Base-by-base conservation (phyloP, 345 rosid genomes). In the Lepidium didymum region DNA sequence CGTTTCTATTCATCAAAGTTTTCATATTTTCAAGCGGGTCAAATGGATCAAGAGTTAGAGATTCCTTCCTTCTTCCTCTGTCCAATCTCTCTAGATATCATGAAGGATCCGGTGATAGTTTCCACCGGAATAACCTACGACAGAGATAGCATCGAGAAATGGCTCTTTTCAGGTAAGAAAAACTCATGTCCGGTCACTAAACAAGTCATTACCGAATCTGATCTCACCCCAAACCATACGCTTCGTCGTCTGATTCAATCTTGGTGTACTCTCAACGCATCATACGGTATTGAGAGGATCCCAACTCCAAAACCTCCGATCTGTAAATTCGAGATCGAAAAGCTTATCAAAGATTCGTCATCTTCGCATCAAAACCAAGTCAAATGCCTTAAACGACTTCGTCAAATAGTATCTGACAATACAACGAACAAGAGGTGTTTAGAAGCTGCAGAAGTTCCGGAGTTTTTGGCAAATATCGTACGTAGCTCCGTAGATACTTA, bases 201-300 rank as follows among this genome's bases (percentile, higher is more conserved):
- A 70, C 96, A 85, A 58, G 77, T 62, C 54, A 65, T 94, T 10
- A 8, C 80, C 7, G 84, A 77, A 44, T 67, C 75, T 42, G 98
- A 92, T 8, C 78, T 94, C 12, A 93, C 96, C 0, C 98, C 98
- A 10, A 93, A 93, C 75, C 89, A 88, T 59, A 94, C 95, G 34
- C 82, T 94, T 21, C 88, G 92, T 10, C 86, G 99, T 12, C 60
- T 94, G 62, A 82, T 94, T 67, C 99, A 94, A 69, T 85, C 96
- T 10, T 94, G 99, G 99, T 94, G 99, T 72, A 87, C 83, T 8
- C 84, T 94, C 64, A 91, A 94, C 51, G 96, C 95, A 45, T 84
- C 92, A 1, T 45, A 81, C 37, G 99, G 99, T 10, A 38, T 94
- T 8, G 91, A 94, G 70, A 83, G 93, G 36, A 87, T 94, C 58